Evolutionary conservation across 2,329 filamentous ascomycete genomes (phyloP), one percentile per base, ranked within the genome.

Genomic region (Alternaria angustiovoidea): DNA sequence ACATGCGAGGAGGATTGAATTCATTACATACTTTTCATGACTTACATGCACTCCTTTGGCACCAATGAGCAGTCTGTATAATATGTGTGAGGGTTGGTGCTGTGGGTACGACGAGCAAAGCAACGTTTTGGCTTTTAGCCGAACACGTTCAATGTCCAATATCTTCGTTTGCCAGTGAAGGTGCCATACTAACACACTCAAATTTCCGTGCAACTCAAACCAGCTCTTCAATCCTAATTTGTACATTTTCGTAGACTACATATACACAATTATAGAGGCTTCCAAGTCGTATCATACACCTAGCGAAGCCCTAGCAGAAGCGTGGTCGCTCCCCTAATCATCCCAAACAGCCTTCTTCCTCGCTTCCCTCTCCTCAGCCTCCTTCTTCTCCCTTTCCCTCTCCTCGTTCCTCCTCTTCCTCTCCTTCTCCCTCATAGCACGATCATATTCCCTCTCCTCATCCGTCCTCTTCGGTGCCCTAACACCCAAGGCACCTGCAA

Each of bases 331-430:
- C 20, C 16, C 24, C 63, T 65, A 88, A 67, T 83, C 91, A 60
- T 95, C 89, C 95, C 95, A 98, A 26, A 97, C 84, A n/a, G 91
- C 89, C 62, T 86, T 86, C 83, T 91, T 96, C n/a, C 90, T 89
- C 78, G 85, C 87, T 75, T 94, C 91, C 46, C 82, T 83, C 34
- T 88, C 87, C 71, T 90, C 87, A 71, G 87, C 87, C 65, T 86
- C 85, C 70, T 82, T 84, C 65, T 81, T 86, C 78, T 89, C 87
- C 58, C 87, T 87, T 57, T 88, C 88, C 73, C 84, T 88, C 77
- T 94, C 92, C 69, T 88, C 86, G 59, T 94, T 91, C 60, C 89
- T 83, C 69, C 87, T 86, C 82, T 88, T 93, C 71, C 88, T 89
- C 83, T 97, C 94, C 80, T 94, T 91, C 79, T 96, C 91, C 70